Base-by-base conservation (phyloP, 306 rosid species). In the Hylodesmum podocarpum region DNA sequence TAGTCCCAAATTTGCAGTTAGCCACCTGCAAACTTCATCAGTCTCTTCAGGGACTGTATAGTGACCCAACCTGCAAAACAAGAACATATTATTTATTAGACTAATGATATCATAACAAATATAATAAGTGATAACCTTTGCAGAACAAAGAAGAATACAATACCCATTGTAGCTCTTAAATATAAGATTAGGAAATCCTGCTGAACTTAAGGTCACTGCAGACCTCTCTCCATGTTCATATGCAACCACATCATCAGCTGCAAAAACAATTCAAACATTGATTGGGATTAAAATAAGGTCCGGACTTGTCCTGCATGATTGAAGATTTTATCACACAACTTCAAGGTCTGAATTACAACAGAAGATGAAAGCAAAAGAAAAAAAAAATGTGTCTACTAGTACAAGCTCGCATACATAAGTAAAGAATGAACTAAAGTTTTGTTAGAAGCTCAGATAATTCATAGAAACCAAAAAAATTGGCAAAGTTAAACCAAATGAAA, bases 1-100 rank as follows among this genome's bases (percentile, higher is more conserved):
- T 1, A 95, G 96, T 75, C 87, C 91, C 84, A 90, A 75, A 75
- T 72, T 83, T 77, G 84, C 88, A 67, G 91, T 88, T 67, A 95
- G 86, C 99, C 99, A 95, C 46, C 77, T 80, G 79, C 97, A 90
- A 33, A 95, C 94, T 79, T 87, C 97, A 78, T 91, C 88, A 10
- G 90, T 92, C 85, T 95, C 99, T 80, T 90, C 96, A 46, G 99
- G 97, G 74, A 92, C 78, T 55, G 97, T 95, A 40, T 95, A 86
- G 78, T 95, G 99, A 19, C 99, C 99, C 76, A 92, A 82, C 84
- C 99, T 95, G 88, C 91, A 87, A 25, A 79, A 21, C 36, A 73
- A 63, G 3, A 47, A 34, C 15, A 59, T 16, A 51, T 28, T n/a
- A 64, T 51, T 49, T 66, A 78, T 76, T 55, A 79, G 50, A 70